Evolutionary conservation across 768 basidiomycete genomes (phyloP).

Genomic region (Rhodotorula sphaerocarpa): DNA sequence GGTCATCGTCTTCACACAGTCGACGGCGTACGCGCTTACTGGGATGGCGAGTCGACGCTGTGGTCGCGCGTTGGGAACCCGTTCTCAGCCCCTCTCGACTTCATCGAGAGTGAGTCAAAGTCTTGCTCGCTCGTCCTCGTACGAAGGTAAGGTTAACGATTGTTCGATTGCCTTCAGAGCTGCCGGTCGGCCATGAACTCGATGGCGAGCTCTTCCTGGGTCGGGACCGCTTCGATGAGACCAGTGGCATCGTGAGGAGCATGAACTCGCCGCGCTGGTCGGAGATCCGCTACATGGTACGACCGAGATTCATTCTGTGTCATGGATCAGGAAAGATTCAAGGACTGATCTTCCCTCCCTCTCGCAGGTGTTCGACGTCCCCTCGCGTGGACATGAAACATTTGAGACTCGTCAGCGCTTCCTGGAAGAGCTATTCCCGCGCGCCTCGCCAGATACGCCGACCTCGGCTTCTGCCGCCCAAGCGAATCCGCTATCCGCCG

Average conservation of each 20-base stretch:
- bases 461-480: background rate
- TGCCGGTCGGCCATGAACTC: conserved; percentile 26
- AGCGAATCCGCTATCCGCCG: background rate
- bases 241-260: conserved; percentile 25
- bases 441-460: background rate
- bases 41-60: conserved; percentile 30
- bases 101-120: conserved; percentile 21
- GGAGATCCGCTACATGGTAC: conserved; percentile 33
- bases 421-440: conserved; percentile 18
- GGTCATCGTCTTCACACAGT: background rate
- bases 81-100: conserved; percentile 20
- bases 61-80: conserved; percentile 30
- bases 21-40: conserved; percentile 34
- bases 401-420: conserved; percentile 31
- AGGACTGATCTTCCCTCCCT: too few relatives aligned
- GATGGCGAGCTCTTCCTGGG: conserved; percentile 38
- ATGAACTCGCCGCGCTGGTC: conserved; percentile 14
- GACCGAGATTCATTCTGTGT: background rate
- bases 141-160: too few relatives aligned
- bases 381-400: conserved; percentile 3
- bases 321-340: too few relatives aligned
- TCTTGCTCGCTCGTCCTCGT: background rate
- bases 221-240: conserved; percentile 33
- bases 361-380: conserved; percentile 37
- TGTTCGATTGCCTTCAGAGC: conserved; percentile 1